phyloP scores from a whole-genome alignment of 1,284 basidiomycete species.

The Porodaedalea pini region DNA sequence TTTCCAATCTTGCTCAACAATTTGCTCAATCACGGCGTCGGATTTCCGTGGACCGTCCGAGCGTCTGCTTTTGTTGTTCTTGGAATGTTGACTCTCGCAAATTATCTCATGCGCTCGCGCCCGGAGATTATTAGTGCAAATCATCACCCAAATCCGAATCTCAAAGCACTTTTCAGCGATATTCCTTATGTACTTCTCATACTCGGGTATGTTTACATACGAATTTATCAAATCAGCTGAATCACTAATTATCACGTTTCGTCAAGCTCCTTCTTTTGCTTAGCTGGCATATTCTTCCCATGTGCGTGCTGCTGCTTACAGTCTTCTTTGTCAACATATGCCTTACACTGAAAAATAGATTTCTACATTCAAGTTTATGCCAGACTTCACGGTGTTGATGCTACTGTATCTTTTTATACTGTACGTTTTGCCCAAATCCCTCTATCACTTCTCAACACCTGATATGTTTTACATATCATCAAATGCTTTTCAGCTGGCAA shows the following conservation, averaged over 20 bases:
- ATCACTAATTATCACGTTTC: not conserved
- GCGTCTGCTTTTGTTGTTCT: conserved; percentile 29
- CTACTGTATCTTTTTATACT: conserved; percentile 3
- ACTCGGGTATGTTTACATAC: not conserved
- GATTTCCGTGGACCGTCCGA: conserved; percentile 29
- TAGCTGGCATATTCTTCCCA: conserved; percentile 2
- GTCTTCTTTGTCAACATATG: too few relatives aligned
- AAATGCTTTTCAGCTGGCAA: conserved; percentile 31
- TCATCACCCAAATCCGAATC: too few relatives aligned
- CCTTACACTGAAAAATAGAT: too few relatives aligned
- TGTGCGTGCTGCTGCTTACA: too few relatives aligned
- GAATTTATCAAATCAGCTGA: too few relatives aligned
- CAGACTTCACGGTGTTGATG: not conserved
- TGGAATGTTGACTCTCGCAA: conserved; percentile 26
- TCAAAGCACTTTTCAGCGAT: too few relatives aligned
- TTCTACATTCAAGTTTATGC: conserved; percentile 2
- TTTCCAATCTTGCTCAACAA: conserved; percentile 32
- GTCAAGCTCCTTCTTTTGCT: not conserved
- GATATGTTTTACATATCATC: not conserved
- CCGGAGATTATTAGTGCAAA: not conserved
- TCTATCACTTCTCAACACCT: not conserved
- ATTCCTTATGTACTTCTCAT: not conserved
- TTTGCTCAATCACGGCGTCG: conserved; percentile 24
- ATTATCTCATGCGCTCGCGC: conserved; percentile 30
- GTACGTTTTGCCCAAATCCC: not conserved